Evolutionary conservation across 306 rosid species (phyloP), one percentile per base, ranked within the genome.

Genomic region (Vigna trinervia): DNA sequence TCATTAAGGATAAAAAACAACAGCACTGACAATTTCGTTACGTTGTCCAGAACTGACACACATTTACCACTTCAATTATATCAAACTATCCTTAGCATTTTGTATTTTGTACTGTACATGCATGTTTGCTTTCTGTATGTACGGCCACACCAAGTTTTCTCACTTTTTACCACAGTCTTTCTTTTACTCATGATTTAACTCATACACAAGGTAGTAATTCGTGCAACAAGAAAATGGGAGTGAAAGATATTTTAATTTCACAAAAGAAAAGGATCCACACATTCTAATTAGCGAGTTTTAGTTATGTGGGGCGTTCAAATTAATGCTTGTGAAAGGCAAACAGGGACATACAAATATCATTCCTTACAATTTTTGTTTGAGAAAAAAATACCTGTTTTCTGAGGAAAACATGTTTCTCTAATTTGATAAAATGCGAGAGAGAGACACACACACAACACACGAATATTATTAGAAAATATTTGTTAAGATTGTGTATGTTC

Each of bases 21-120:
- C 3, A 22, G 2, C 28, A 26, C 47, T 47, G 59, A 14, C 38
- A 73, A 74, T 57, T 65, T 66, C 3, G 20, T 46, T 80, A 5
- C 75, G 15, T 56, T 46, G 53, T 3, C 39, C 20, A 9, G 41
- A 1, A 47, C 58, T 6, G 26, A 57, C 71, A 67, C 12, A 26
- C 38, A 26, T 74, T 65, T 80, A 57, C 80, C 71, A 34, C 54
- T 30, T 46, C 7, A 56, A 65, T 73, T 65, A 53, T 58, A 72
- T 63, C 43, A 41, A 32, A 50, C 66, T 50, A 28, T 38, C 11
- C 26, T 20, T 47, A 0, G 0, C 70, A 20, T 45, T 56, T 22
- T 14, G 15, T 19, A 34, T 14, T 32, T 32, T 32, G 12, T 32
- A 34, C 10, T 39, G 2, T 12, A n/a, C 48, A 43, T 43, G 13